phyloP scores from a whole-genome alignment of 2,329 filamentous ascomycete species.

The Alternaria sp. region DNA sequence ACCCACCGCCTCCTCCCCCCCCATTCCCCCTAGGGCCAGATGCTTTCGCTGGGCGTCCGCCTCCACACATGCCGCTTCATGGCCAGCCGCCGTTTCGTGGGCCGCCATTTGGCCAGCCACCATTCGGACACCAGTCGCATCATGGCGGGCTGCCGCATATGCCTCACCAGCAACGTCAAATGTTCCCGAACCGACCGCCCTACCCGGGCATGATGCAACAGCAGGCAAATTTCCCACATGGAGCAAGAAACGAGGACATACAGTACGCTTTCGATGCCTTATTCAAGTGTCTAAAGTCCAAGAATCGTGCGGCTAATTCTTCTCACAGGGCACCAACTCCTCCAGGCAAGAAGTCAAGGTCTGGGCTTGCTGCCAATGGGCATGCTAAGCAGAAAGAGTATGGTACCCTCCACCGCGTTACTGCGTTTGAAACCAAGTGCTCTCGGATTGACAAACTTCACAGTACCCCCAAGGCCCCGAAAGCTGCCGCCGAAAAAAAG shows the following conservation, averaged over 20 bases:
- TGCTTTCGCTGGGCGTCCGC: slow-evolving; percentile 10
- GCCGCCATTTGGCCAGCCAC: slow-evolving; percentile 9
- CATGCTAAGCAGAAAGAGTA: slow-evolving; percentile 31
- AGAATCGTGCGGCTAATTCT: slow-evolving; percentile 25
- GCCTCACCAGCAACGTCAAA: slow-evolving; percentile 16
- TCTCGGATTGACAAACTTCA: slow-evolving; percentile 34
- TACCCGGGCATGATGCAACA: slow-evolving; percentile 22
- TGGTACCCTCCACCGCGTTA: slow-evolving; percentile 22
- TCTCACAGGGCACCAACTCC: slow-evolving; percentile 27
- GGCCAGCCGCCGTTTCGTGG: slow-evolving; percentile 7
- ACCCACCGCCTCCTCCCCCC: slow-evolving; percentile 17
- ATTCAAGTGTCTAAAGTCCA: slow-evolving; percentile 17
- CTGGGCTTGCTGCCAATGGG: slow-evolving; percentile 21
- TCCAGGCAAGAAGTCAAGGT: slow-evolving; percentile 24
- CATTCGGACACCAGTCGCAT: slow-evolving; percentile 14
- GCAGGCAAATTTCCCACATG: slow-evolving; percentile 20
- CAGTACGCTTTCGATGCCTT: slow-evolving; percentile 34
- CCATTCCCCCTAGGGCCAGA: slow-evolving; percentile 9
- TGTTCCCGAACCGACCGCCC: slow-evolving; percentile 24
- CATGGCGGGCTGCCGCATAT: slow-evolving; percentile 6
- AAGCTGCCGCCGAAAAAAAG: slow-evolving; percentile 20
- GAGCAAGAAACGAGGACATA: slow-evolving; percentile 25
- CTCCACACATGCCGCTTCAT: slow-evolving; percentile 12
- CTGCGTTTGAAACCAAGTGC: not conserved
- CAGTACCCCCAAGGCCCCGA: slow-evolving; percentile 20